These are phyloP conservation scores for Termitomyces sp. DNA, from an alignment of 768 basidiomycete genomes.

Conservation along the genomic window DNA sequence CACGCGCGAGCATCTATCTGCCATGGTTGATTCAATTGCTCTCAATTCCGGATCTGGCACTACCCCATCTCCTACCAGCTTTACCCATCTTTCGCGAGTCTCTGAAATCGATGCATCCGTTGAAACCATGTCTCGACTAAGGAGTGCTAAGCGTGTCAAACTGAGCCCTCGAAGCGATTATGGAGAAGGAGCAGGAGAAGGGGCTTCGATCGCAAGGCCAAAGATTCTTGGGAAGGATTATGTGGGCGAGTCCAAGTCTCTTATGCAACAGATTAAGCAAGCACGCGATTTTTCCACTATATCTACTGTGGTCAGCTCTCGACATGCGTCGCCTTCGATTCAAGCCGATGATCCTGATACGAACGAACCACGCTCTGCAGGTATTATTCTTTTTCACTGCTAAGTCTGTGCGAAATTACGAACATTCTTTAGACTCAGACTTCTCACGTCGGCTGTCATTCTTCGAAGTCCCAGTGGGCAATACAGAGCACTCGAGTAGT, in stretches of 20 bases:
- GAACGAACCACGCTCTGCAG: constrained; percentile 18
- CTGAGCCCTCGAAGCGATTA: constrained; percentile 68
- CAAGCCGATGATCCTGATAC: constrained; percentile 12
- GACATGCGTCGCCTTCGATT: constrained; percentile 22
- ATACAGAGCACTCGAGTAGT: constrained; percentile 28
- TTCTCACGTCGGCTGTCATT: constrained; percentile 31
- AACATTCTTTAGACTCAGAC: constrained; percentile 1
- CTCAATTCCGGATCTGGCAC: constrained; percentile 58
- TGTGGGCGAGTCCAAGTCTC: constrained; percentile 70
- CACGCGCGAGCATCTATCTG: constrained; percentile 91
- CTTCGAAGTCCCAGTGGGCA: constrained; percentile 31
- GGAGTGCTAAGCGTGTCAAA: constrained; percentile 80
- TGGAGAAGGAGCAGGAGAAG: constrained; percentile 47
- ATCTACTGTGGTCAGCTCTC: constrained; percentile 55
- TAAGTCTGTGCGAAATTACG: background rate
- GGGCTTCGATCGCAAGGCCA: constrained; percentile 49
- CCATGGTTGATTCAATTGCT: constrained; percentile 94
- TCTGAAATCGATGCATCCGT: constrained; percentile 40
- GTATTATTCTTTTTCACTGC: constrained; percentile 15
- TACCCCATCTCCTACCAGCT: constrained; percentile 46
- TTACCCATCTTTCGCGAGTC: constrained; percentile 46
- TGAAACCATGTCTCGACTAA: constrained; percentile 50
- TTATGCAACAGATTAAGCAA: constrained; percentile 80
- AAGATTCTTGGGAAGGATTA: constrained; percentile 59
- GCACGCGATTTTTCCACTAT: constrained; percentile 78